A percentile compares a stretch with the other conserved stretches of the same genome.
Conservation (phyloP, 202 grass and related monocot genomes). For the Schoenoplectus triqueter region DNA sequence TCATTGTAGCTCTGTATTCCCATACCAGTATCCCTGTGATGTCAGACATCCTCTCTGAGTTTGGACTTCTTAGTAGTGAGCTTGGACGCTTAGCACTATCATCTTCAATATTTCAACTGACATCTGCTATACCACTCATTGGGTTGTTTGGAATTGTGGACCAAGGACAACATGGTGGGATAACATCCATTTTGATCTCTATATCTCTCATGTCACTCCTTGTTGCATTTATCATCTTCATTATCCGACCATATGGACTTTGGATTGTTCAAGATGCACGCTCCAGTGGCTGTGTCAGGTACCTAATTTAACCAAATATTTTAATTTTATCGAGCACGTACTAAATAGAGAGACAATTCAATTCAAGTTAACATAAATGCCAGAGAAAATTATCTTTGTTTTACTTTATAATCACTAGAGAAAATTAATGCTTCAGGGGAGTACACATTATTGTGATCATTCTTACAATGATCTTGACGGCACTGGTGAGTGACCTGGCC, state of each 20-base stretch:
- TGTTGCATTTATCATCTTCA: neutral
- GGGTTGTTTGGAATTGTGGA: neutral
- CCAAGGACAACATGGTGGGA: neutral
- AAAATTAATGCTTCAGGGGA: slow-evolving; percentile 18
- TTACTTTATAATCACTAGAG: neutral
- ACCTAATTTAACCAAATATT: neutral
- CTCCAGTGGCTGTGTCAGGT: slow-evolving; percentile 28
- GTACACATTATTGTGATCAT: slow-evolving; percentile 35
- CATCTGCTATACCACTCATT: neutral
- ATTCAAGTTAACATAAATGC: neutral
- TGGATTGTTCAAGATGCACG: slow-evolving; percentile 30
- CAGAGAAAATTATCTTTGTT: neutral
- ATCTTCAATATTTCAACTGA: slow-evolving; percentile 9
- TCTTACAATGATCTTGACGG: slow-evolving; percentile 2
- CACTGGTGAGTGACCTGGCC: slow-evolving; percentile 26
- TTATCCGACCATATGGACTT: neutral
- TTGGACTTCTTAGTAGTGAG: slow-evolving; percentile 43
- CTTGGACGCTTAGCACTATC: slow-evolving; percentile 43
- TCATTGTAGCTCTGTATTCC: too few relatives aligned
- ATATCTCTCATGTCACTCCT: neutral
- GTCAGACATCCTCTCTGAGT: neutral
- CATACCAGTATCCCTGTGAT: too few relatives aligned
- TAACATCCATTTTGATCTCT: neutral
- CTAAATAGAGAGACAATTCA: too few relatives aligned
- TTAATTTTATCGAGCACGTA: neutral